phyloP scores from a whole-genome alignment of 2,329 filamentous ascomycete species.

The Trichoderma sp. region DNA sequence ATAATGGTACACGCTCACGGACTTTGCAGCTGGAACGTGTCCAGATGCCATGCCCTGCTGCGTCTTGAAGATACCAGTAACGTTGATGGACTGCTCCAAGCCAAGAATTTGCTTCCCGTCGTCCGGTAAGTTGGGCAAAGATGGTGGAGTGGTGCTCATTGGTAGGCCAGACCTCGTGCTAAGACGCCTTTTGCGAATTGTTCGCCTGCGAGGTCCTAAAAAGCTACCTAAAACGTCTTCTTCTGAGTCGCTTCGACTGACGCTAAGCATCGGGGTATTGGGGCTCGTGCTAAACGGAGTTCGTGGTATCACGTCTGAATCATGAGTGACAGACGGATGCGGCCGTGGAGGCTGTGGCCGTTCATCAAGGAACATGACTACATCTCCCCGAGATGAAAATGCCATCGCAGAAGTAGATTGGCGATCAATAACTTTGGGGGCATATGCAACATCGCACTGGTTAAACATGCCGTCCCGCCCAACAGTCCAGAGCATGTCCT shows the following conservation, averaged over 20 bases:
- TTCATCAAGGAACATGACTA: constrained; percentile 64
- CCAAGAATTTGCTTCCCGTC: constrained; percentile 48
- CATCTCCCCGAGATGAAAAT: constrained; percentile 61
- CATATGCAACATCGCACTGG: constrained; percentile 66
- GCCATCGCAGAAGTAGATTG: constrained; percentile 62
- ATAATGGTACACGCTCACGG: constrained; percentile 56
- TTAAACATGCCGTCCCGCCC: constrained; percentile 63
- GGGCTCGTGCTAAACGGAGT: constrained; percentile 53
- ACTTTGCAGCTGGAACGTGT: constrained; percentile 54
- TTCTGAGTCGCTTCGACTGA: constrained; percentile 65
- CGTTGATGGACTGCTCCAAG: constrained; percentile 59
- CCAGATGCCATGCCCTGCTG: constrained; percentile 66
- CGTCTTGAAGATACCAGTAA: constrained; percentile 59
- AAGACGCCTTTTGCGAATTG: constrained; percentile 45
- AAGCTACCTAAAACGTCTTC: constrained; percentile 65
- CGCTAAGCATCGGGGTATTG: constrained; percentile 52
- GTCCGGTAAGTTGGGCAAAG: constrained; percentile 37
- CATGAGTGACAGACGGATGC: constrained; percentile 43
- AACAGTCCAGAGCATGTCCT: constrained; percentile 67
- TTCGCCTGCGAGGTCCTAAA: constrained; percentile 49
- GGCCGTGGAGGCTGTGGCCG: constrained; percentile 48
- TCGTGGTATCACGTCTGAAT: constrained; percentile 40
- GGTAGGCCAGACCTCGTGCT: constrained; percentile 47
- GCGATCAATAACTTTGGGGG: constrained; percentile 63
- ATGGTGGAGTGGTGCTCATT: constrained; percentile 59